Evolutionary conservation across 106 monocot genomes (phyloP), one percentile per base, ranked within the genome.

Genomic region (Platanthera guangdongensis): DNA sequence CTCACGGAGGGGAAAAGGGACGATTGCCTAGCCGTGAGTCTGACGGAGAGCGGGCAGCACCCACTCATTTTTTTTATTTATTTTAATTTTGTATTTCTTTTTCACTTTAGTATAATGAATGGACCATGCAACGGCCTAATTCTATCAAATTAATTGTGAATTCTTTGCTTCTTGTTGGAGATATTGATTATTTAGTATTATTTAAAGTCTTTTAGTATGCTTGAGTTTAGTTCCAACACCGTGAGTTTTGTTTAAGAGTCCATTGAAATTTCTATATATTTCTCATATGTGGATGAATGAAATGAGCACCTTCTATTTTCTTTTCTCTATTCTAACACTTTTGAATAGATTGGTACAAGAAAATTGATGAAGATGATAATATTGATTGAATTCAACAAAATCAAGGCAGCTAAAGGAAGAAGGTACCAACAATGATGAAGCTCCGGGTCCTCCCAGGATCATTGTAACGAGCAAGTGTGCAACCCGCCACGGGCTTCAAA

Each of bases 371-470:
- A 6, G 2, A 21, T 7, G n/a, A 59, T 59, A 18, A 59, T 59
- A 18, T 19, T 59, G 7, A 5, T 59, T 59, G 59, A 59, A 59
- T 59, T 59, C 6, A 21, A 19, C 19, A 18, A 59, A 59, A 59
- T 18, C 8, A 18, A 2, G n/a, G 8, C 19, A 59, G 18, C 21
- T 59, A 0, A 57, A 57, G 7, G 21, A 19, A 18, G 21, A 53
- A 10, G 32, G 15, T 91, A 94, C 97, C 97, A 99, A 94, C 97
- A 94, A 99, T 94, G 52, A 99, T 73, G 78, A 92, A 99, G 78
- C 84, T 86, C 83, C 84, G 82, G 49, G 97, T 99, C 47, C 85
- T 57, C 25, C 84, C 82, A 78, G 97, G 97, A 79, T 99, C 97
- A 76, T 99, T 99, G 78, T 94, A 99, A 22, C 91, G 91, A 52